phyloP scores from a whole-genome alignment of 2,329 filamentous ascomycete genomes.

The Aspergillus piperis region DNA sequence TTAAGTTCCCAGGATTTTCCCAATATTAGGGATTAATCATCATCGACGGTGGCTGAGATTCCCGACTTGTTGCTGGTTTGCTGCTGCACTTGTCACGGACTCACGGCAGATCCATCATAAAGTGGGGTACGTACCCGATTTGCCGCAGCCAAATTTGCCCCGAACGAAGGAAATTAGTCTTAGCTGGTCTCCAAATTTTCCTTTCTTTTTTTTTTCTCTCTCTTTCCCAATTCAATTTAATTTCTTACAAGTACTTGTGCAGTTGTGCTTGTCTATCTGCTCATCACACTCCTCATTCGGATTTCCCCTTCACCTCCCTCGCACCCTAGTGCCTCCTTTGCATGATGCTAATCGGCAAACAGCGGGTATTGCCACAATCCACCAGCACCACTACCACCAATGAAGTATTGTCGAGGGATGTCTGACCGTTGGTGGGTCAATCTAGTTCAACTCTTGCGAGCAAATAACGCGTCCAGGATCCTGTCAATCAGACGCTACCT shows the following conservation, averaged over 20 bases:
- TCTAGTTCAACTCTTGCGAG: not conserved
- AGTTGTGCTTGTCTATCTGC: not conserved
- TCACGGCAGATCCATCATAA: conserved; percentile 15
- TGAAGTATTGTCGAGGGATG: conserved; percentile 7
- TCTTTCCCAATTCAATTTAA: not conserved
- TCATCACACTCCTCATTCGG: not conserved
- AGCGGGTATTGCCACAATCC: conserved; percentile 9
- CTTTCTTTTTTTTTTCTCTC: not conserved
- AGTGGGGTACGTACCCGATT: conserved; percentile 11
- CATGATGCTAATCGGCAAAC: conserved; percentile 5
- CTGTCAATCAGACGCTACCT: not conserved
- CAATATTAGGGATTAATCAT: not conserved
- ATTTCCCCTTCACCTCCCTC: not conserved
- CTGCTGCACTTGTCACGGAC: conserved; percentile 8
- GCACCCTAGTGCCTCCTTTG: not conserved
- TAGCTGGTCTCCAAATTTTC: conserved; percentile 2
- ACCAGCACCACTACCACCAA: conserved; percentile 4
- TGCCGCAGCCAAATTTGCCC: conserved; percentile 6
- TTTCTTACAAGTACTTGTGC: too few species aligned
- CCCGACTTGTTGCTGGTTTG: not conserved
- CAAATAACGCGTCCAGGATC: conserved; percentile 8
- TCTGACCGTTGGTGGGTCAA: conserved; percentile 14
- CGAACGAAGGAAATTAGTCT: not conserved
- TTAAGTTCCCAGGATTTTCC: not conserved
- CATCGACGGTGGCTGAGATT: conserved; percentile 1